Evolutionary conservation across 495 filamentous ascomycete species (phyloP).

Genomic region (Xylaria palmicola): DNA sequence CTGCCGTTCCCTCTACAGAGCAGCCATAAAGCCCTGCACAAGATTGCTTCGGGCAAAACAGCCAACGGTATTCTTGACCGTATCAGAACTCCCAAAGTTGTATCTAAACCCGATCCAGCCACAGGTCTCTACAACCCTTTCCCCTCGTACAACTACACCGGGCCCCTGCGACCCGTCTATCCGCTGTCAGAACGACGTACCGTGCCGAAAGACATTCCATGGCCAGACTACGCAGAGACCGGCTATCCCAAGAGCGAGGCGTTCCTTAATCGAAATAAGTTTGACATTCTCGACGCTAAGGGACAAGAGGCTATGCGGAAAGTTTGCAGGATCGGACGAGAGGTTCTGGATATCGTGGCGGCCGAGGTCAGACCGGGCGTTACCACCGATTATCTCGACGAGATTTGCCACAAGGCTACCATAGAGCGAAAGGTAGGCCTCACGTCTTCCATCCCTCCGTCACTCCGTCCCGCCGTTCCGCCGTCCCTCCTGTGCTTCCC

Average conservation of each 20-base stretch:
- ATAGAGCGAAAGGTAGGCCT: conserved; percentile 79
- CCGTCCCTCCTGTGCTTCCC: not conserved
- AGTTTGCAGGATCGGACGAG: conserved; percentile 82
- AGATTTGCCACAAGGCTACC: conserved; percentile 93
- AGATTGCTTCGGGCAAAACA: conserved; percentile 47
- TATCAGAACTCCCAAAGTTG: conserved; percentile 67
- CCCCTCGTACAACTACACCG: conserved; percentile 79
- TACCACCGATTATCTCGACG: conserved; percentile 95
- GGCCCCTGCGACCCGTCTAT: conserved; percentile 81
- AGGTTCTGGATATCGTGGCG: conserved; percentile 91
- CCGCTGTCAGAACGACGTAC: conserved; percentile 73
- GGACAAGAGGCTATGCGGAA: conserved; percentile 86
- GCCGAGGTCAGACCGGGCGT: conserved; percentile 78
- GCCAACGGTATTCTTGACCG: conserved; percentile 73
- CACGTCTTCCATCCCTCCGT: too few species aligned
- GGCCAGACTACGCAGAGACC: conserved; percentile 81
- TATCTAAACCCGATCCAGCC: conserved; percentile 87
- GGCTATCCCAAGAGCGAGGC: conserved; percentile 81
- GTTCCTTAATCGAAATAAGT: conserved; percentile 71
- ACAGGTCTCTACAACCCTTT: conserved; percentile 88
- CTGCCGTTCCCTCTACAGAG: conserved; percentile 45
- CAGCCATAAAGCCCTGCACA: conserved; percentile 86
- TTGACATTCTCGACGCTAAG: conserved; percentile 75
- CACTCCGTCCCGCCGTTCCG: too few species aligned
- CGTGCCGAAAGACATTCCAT: conserved; percentile 76